phyloP scores from a whole-genome alignment of 139 green algal species.

The Chlamydomonas sphaeroides region DNA sequence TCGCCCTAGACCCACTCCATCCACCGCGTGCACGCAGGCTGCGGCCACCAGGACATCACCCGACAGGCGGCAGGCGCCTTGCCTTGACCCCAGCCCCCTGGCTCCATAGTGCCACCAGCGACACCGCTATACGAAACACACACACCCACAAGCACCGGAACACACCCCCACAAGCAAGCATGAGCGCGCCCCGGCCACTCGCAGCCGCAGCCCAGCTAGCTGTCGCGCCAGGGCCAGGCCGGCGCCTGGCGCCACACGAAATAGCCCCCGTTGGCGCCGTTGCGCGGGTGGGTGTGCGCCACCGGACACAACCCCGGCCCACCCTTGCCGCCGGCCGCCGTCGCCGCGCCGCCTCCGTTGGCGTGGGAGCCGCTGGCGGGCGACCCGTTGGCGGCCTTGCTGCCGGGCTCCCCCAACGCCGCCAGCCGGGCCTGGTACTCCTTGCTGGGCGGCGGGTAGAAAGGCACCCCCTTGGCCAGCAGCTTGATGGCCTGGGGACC shows the following conservation, averaged over 20 bases:
- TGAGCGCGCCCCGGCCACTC: no score
- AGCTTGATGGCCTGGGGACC: conserved; percentile 67
- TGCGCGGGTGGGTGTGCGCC: conserved; percentile 36
- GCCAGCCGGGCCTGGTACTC: conserved; percentile 31
- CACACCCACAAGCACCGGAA: no score
- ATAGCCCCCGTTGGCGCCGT: conserved; percentile 28
- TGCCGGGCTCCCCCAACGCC: neutral
- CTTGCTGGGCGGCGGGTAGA: conserved; percentile 61
- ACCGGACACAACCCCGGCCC: no score
- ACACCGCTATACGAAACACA: no score
- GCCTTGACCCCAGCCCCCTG: no score
- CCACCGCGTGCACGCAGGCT: no score
- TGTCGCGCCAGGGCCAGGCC: conserved; percentile 64
- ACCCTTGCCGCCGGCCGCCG: neutral
- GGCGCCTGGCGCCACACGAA: conserved; percentile 62
- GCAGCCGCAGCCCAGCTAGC: neutral
- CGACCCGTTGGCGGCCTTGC: neutral
- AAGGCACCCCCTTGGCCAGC: conserved; percentile 74
- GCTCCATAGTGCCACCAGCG: no score
- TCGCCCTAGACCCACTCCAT: no score
- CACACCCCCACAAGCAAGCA: no score
- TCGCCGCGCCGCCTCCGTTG: neutral
- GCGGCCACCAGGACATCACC: no score
- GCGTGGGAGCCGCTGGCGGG: neutral
- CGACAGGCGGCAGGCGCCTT: no score